These are phyloP conservation scores for Globisporangium uncinulatum DNA, from an alignment of 352 stramenopile genomes.

Conservation along the genomic window DNA sequence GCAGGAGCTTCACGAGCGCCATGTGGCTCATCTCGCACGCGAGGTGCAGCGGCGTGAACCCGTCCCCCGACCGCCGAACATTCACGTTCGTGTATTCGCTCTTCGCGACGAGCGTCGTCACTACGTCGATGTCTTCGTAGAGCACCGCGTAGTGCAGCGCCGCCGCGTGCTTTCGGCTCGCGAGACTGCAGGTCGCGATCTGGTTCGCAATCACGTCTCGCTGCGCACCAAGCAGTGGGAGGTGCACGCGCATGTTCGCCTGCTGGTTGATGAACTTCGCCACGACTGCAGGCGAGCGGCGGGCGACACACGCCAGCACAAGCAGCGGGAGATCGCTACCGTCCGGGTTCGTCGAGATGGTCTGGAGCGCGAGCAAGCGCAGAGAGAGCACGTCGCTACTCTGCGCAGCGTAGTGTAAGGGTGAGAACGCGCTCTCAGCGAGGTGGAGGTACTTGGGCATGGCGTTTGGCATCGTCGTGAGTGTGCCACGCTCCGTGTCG, in stretches of 20 bases:
- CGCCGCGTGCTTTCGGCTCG: conserved; percentile 36
- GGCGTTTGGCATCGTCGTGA: background rate
- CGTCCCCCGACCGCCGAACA: conserved; percentile 48
- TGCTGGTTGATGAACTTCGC: conserved; percentile 34
- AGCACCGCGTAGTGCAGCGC: conserved; percentile 65
- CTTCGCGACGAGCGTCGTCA: conserved; percentile 24
- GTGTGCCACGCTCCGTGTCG: background rate
- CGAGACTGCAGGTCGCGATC: conserved; percentile 18
- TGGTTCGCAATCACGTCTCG: conserved; percentile 12
- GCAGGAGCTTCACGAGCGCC: conserved; percentile 36
- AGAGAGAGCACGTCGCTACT: conserved; percentile 32
- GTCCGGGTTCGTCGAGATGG: conserved; percentile 33
- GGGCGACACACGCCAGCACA: conserved; percentile 44
- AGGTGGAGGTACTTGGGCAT: conserved; percentile 38
- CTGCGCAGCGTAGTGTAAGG: conserved; percentile 58
- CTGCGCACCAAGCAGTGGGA: conserved; percentile 33
- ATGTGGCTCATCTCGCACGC: conserved; percentile 51
- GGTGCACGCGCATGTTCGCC: conserved; percentile 52
- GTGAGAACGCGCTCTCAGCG: conserved; percentile 46
- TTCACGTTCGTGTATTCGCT: conserved; percentile 45
- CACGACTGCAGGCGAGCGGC: conserved; percentile 37
- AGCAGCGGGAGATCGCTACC: conserved; percentile 52
- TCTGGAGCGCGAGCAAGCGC: conserved; percentile 22
- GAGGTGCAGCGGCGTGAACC: conserved; percentile 63
- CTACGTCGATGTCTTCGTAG: conserved; percentile 44